Evolutionary conservation across 495 filamentous ascomycete species (phyloP).

Genomic region (Penicillium dipodomyicola): DNA sequence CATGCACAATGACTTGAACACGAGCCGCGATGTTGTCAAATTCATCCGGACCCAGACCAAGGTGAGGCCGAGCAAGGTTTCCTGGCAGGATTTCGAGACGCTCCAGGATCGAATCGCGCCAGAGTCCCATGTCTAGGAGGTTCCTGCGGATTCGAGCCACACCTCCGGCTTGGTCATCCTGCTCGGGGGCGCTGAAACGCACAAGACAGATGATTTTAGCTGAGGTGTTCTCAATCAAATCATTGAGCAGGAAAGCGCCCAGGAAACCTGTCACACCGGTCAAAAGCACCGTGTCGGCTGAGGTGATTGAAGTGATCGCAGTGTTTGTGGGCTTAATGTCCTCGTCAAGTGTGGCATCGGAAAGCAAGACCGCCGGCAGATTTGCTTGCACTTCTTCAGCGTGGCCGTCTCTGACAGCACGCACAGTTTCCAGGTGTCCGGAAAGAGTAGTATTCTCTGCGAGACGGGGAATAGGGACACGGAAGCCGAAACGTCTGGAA

Average conservation of each 20-base stretch:
- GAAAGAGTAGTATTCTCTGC: conserved; percentile 59
- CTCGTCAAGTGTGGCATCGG: conserved; percentile 57
- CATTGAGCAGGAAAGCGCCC: conserved; percentile 54
- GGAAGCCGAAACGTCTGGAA: conserved; percentile 58
- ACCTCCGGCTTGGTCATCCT: conserved; percentile 52
- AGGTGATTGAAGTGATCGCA: conserved; percentile 50
- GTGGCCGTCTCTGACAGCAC: conserved; percentile 59
- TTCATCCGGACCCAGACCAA: conserved; percentile 55
- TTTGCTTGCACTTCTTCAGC: conserved; percentile 65
- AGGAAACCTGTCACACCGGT: conserved; percentile 63
- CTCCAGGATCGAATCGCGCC: conserved; percentile 65
- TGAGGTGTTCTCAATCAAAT: conserved; percentile 54
- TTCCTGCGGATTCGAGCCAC: conserved; percentile 60
- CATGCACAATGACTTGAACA: conserved; percentile 62
- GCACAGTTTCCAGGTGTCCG: conserved; percentile 59
- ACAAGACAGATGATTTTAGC: conserved; percentile 66
- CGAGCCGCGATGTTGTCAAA: conserved; percentile 57
- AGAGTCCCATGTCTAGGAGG: conserved; percentile 61
- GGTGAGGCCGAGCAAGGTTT: conserved; percentile 56
- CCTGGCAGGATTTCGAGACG: conserved; percentile 66
- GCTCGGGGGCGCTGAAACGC: conserved; percentile 56
- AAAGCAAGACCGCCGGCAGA: conserved; percentile 56
- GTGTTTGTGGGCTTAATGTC: conserved; percentile 52
- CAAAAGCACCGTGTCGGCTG: conserved; percentile 58
- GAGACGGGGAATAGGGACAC: conserved; percentile 59